These are phyloP conservation scores for Microcera coccophila DNA, from an alignment of 2,329 filamentous ascomycete genomes.

Conservation along the genomic window DNA sequence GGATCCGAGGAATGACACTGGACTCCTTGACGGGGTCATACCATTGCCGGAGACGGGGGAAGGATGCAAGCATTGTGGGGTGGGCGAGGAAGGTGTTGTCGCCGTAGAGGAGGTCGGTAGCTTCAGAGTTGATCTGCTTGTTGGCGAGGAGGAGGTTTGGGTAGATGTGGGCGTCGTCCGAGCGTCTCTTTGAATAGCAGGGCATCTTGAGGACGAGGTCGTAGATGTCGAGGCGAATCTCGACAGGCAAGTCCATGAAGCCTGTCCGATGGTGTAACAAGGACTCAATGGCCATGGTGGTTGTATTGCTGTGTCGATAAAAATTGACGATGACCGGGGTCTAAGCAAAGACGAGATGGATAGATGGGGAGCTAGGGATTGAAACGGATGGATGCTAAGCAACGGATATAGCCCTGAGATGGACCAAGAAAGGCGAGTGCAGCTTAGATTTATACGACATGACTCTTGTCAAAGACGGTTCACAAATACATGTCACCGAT, in stretches of 20 bases:
- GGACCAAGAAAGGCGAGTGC: conserved; percentile 5
- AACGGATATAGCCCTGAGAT: conserved; percentile 5
- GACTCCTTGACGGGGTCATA: conserved; percentile 31
- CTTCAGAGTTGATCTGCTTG: conserved; percentile 41
- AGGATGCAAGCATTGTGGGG: conserved; percentile 36
- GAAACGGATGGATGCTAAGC: not conserved
- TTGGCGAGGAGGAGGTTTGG: conserved; percentile 39
- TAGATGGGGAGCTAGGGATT: not conserved
- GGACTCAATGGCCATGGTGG: conserved; percentile 19
- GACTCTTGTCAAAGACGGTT: not conserved
- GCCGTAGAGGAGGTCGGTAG: conserved; percentile 39
- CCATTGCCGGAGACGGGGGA: conserved; percentile 37
- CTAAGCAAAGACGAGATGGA: not conserved
- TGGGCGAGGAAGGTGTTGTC: conserved; percentile 44
- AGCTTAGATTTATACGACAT: conserved; percentile 19
- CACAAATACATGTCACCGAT: not conserved
- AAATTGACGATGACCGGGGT: not conserved
- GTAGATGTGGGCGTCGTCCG: conserved; percentile 26
- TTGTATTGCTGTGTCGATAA: conserved; percentile 6
- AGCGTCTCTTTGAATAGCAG: conserved; percentile 24
- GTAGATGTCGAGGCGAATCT: conserved; percentile 47
- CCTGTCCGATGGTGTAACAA: conserved; percentile 16
- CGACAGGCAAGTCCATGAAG: conserved; percentile 41
- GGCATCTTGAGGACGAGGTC: conserved; percentile 38
- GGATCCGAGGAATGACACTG: conserved; percentile 31